Base-by-base conservation (phyloP, 2,329 filamentous ascomycete species). In the Cordyceps tenuipes region DNA sequence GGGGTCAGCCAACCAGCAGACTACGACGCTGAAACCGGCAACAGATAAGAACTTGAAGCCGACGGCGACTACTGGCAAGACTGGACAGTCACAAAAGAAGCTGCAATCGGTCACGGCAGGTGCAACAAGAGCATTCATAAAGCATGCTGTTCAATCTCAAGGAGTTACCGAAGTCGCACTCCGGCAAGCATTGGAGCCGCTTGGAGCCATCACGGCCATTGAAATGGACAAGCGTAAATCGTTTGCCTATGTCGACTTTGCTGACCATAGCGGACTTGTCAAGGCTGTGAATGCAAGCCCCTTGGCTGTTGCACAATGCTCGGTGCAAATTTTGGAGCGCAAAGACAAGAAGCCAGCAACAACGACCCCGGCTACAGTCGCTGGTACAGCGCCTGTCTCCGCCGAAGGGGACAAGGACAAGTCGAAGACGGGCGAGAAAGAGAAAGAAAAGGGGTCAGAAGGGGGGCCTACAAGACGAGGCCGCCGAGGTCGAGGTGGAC, bases 141-240 rank as follows among this genome's bases (percentile, higher is more conserved):
- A 92, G 72, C 88, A 91, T 66, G 88, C 87, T 56, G 96, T 95
- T 69, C 85, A 90, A 12, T 94, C 91, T 0, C 93, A 97, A 70
- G 93, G 93, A 15, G 89, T 97, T 51, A 97, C 91, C 0, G 93
- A 97, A 69, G 77, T 87, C 0, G 75, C 91, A 0, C 83, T 97
- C 1, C 86, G 88, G 66, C 82, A 88, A 65, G 86, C 89, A 0
- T 84, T 97, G 69, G 81, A 86, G 49, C 73, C 76, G 0, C 96
- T 91, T 66, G 93, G 93, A 1, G 72, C 82, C 1, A 83, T 97
- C 50, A 83, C 83, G 0, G 88, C 85, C 64, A 90, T 96, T 19
- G 93, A 97, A 67, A 93, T 97, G 58, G 93, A 97, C 70, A 92
- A 91, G 72, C 89, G 92, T 68, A 97, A 97, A 72, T 91, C 91